A percentile compares a stretch with the other conserved stretches of the same genome.
Conservation (phyloP, 2,329 filamentous ascomycete species). For the Xylaria sp. region DNA sequence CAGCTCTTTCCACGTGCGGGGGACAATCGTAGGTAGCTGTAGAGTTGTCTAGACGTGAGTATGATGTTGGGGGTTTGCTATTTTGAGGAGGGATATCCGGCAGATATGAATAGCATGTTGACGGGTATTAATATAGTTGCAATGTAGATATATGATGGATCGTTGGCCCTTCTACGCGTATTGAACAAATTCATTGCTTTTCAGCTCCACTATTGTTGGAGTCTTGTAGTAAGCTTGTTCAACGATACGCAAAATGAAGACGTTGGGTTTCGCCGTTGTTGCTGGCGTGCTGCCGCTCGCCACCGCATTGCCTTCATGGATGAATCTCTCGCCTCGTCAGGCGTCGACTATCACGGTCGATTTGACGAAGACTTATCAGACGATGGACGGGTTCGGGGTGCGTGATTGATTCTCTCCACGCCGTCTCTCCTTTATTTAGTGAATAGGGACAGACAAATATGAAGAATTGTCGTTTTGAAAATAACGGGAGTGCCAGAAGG, state of each 20-base stretch:
- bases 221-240: constrained; percentile 5
- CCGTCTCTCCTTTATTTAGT: neutral
- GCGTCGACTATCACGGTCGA: constrained; percentile 54
- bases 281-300: constrained; percentile 39
- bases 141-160: constrained; percentile 31
- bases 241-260: constrained; percentile 38
- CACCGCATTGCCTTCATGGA: constrained; percentile 43
- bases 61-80: constrained; percentile 16
- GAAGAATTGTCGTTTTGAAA: neutral
- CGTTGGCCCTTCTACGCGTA: neutral
- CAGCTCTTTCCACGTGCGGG: constrained; percentile 34
- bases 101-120: constrained; percentile 37
- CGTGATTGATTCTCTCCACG: neutral
- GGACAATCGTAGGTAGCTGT: constrained; percentile 19
- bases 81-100: constrained; percentile 31
- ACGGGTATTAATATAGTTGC: constrained; percentile 1
- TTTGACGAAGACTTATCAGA: constrained; percentile 56
- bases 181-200: neutral
- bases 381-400: constrained; percentile 58
- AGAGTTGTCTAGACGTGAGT: constrained; percentile 18
- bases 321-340: constrained; percentile 39
- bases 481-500: neutral
- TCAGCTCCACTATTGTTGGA: neutral
- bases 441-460: neutral
- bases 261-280: constrained; percentile 33